Evolutionary conservation across 129 eudicot genomes (phyloP).

Genomic region (Artemisia tridentata): DNA sequence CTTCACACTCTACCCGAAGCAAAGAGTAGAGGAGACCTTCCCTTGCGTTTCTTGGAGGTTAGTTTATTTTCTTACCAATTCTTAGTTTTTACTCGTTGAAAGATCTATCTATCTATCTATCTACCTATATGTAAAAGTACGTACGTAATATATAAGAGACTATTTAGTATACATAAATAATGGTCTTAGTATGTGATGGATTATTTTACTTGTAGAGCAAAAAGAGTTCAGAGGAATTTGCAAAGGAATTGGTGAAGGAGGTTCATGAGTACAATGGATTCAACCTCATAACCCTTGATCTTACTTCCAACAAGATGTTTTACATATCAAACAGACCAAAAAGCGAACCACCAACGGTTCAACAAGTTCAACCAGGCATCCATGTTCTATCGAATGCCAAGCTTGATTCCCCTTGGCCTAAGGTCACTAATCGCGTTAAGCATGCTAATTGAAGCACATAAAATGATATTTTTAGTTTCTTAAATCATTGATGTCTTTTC

Average conservation of each 20-base stretch:
- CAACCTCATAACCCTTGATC: conserved; percentile 67
- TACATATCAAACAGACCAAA: conserved; percentile 73
- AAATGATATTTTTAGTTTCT: no score
- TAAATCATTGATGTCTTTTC: not conserved
- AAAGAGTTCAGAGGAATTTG: conserved; percentile 66
- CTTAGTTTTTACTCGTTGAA: not conserved
- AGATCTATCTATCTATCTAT: no score
- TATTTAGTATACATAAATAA: not conserved
- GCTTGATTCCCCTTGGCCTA: conserved; percentile 82
- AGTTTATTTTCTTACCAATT: conserved; percentile 6
- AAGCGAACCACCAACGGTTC: conserved; percentile 47
- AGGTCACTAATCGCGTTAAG: conserved; percentile 36
- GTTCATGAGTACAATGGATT: conserved; percentile 73
- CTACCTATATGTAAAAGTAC: no score
- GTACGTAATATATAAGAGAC: not conserved
- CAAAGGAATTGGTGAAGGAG: conserved; percentile 57
- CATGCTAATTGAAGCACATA: no score
- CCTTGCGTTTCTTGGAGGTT: conserved; percentile 71
- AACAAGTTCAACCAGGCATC: conserved; percentile 61
- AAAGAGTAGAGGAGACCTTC: conserved; percentile 73
- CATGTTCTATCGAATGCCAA: conserved; percentile 71
- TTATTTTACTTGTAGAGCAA: conserved; percentile 40
- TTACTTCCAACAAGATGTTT: conserved; percentile 58
- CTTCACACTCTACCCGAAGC: conserved; percentile 44
- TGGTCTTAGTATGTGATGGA: not conserved